phyloP scores from a whole-genome alignment of 2,329 filamentous ascomycete genomes.

The Ophiostoma sp. region DNA sequence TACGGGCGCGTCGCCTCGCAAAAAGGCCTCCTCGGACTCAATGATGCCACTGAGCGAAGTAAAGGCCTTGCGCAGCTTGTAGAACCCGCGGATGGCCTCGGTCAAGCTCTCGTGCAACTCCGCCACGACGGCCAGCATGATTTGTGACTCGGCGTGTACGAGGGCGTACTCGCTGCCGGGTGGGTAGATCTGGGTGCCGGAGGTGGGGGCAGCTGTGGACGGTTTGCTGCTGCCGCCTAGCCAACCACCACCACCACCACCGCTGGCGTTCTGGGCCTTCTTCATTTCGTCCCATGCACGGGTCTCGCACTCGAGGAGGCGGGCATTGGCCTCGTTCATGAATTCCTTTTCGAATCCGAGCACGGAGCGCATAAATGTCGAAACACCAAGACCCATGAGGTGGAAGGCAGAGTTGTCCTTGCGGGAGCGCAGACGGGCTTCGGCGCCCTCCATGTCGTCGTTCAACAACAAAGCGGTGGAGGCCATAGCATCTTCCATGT shows the following conservation, averaged over 20 bases:
- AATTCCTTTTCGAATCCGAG: slow-evolving; percentile 89
- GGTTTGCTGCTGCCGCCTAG: not conserved
- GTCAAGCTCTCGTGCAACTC: slow-evolving; percentile 91
- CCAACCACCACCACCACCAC: slow-evolving; percentile 24
- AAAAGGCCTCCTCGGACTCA: slow-evolving; percentile 61
- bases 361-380: slow-evolving; percentile 81
- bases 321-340: slow-evolving; percentile 77
- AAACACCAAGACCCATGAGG: slow-evolving; percentile 75
- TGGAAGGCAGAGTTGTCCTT: slow-evolving; percentile 84
- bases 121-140: slow-evolving; percentile 85
- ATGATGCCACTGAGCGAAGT: slow-evolving; percentile 77
- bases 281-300: slow-evolving; percentile 74
- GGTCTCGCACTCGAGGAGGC: slow-evolving; percentile 73
- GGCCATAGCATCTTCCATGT: slow-evolving; percentile 61
- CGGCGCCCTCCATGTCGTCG: slow-evolving; percentile 85
- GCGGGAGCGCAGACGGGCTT: slow-evolving; percentile 69
- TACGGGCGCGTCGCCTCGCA: slow-evolving; percentile 4
- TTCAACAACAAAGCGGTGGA: slow-evolving; percentile 77
- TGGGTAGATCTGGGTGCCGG: slow-evolving; percentile 63
- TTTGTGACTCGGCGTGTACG: slow-evolving; percentile 78
- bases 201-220: not conserved
- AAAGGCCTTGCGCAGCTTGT: slow-evolving; percentile 87
- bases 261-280: slow-evolving; percentile 58
- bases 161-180: slow-evolving; percentile 85
- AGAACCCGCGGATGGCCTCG: slow-evolving; percentile 87